Conservation (phyloP, 768 basidiomycete species). For the Trametes elegans region DNA sequence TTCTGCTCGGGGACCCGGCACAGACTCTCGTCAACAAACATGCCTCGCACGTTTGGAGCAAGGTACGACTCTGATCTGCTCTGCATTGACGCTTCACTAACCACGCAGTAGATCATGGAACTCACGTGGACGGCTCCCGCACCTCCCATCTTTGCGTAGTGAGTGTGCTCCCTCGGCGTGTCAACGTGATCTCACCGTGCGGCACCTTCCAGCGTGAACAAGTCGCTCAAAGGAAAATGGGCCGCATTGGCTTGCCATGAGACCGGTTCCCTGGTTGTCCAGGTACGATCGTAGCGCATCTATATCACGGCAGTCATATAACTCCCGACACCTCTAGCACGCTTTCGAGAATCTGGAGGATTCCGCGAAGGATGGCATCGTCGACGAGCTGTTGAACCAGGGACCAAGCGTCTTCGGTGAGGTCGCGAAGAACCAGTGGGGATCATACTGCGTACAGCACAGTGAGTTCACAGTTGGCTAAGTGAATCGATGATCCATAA, state of each 20-base stretch:
- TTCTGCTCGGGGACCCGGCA: slow-evolving; percentile 80
- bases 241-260: slow-evolving; percentile 87
- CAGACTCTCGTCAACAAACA: slow-evolving; percentile 88
- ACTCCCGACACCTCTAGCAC: slow-evolving; percentile 42
- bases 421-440: slow-evolving; percentile 87
- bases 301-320: neutral
- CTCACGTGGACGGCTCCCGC: slow-evolving; percentile 84
- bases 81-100: slow-evolving; percentile 7
- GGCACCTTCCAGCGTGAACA: slow-evolving; percentile 63
- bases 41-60: slow-evolving; percentile 91
- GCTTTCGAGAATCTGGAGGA: slow-evolving; percentile 86
- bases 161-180: slow-evolving; percentile 31
- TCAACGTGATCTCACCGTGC: neutral
- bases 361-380: slow-evolving; percentile 79
- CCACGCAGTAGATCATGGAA: slow-evolving; percentile 74
- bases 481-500: neutral
- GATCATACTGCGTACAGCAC: slow-evolving; percentile 83
- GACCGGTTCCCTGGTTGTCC: slow-evolving; percentile 85
- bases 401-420: slow-evolving; percentile 66
- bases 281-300: slow-evolving; percentile 43
- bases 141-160: slow-evolving; percentile 88
- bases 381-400: slow-evolving; percentile 78
- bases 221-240: slow-evolving; percentile 86
- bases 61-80: slow-evolving; percentile 41
- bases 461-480: slow-evolving; percentile 45